Evolutionary conservation across 2,329 filamentous ascomycete genomes (phyloP).

Genomic region (Cercospora nicotianae): DNA sequence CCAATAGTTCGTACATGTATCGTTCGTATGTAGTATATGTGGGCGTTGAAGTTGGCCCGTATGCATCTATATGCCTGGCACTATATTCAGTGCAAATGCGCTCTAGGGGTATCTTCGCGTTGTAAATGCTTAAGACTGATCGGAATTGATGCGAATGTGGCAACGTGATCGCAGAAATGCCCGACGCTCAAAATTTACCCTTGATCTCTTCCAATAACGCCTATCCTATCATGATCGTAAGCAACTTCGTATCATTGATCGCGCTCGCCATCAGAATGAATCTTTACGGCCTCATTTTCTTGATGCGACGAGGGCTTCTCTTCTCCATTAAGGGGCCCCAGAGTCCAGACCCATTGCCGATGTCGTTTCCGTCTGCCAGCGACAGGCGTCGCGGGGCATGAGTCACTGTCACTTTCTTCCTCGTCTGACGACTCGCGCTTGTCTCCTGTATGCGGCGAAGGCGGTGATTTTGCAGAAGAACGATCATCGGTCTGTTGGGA

Average conservation of each 20-base stretch:
- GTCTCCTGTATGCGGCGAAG: constrained; percentile 33
- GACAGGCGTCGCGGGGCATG: constrained; percentile 54
- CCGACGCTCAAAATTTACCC: neutral
- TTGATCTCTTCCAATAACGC: neutral
- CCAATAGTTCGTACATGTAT: neutral
- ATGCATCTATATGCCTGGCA: neutral
- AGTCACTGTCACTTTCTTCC: constrained; percentile 46
- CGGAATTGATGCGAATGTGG: neutral
- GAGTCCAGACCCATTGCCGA: constrained; percentile 59
- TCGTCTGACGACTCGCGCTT: constrained; percentile 52
- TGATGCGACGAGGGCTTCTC: neutral
- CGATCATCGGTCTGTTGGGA: constrained; percentile 2
- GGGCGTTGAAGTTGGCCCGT: neutral
- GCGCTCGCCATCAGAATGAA: neutral
- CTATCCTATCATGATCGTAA: neutral
- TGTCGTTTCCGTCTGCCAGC: constrained; percentile 55
- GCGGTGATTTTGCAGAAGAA: neutral
- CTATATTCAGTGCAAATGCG: neutral
- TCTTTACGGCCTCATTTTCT: neutral
- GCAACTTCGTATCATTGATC: neutral
- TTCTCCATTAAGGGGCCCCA: constrained; percentile 31
- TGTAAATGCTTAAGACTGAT: constrained; percentile 1
- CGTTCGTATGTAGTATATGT: neutral
- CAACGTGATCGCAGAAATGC: neutral
- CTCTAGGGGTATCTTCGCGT: constrained; percentile 5